phyloP scores from a whole-genome alignment of 2,329 filamentous ascomycete genomes.

The Clarireedia homoeocarpa region DNA sequence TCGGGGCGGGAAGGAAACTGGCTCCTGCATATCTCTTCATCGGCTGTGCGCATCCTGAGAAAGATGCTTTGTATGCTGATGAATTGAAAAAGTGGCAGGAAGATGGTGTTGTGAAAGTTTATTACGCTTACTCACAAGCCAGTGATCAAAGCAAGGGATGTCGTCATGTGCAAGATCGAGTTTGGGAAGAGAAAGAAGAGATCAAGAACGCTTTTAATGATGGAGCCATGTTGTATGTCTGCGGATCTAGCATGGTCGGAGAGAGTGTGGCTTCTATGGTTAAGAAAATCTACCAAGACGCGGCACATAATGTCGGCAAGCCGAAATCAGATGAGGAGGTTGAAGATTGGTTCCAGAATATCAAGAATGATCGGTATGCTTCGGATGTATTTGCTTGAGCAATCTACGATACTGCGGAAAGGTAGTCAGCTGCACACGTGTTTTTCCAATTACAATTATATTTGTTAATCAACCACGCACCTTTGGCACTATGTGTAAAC shows the following conservation, averaged over 20 bases:
- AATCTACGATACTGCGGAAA: not conserved
- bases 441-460: not conserved
- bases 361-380: conserved; percentile 11
- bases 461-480: not conserved
- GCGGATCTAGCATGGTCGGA: conserved; percentile 8
- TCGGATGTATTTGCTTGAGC: conserved; percentile 11
- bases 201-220: conserved; percentile 4
- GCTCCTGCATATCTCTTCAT: conserved; percentile 37
- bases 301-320: not conserved
- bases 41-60: conserved; percentile 36
- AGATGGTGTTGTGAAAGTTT: conserved; percentile 11
- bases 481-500: no score
- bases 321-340: conserved; percentile 10
- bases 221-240: conserved; percentile 12
- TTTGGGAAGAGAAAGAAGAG: conserved; percentile 12
- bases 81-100: conserved; percentile 28
- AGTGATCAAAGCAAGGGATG: conserved; percentile 2
- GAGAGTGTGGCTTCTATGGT: conserved; percentile 3
- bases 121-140: conserved; percentile 1
- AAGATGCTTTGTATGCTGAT: conserved; percentile 37
- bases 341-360: conserved; percentile 9
- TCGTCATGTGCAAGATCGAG: conserved; percentile 10
- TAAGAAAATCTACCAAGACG: conserved; percentile 9
- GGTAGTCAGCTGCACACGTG: not conserved
- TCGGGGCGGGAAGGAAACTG: conserved; percentile 6